phyloP scores from a whole-genome alignment of 129 eudicot genomes.

The Pittosporum tobira region DNA sequence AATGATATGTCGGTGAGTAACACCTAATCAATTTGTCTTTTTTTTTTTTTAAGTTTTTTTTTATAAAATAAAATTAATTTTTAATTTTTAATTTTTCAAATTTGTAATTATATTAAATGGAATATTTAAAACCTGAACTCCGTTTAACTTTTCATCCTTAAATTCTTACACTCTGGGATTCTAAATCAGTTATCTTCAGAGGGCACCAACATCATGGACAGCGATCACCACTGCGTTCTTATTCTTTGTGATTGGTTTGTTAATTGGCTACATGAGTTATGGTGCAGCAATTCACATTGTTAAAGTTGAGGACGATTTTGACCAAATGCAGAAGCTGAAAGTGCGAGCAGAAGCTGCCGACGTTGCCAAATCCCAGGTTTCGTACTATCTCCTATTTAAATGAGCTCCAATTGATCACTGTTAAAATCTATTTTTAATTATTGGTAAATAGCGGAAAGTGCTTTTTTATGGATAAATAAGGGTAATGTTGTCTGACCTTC shows the following conservation, averaged over 20 bases:
- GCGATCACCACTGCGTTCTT: conserved; percentile 36
- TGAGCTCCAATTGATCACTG: neutral
- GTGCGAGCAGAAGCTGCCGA: conserved; percentile 88
- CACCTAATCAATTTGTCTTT: too few species aligned
- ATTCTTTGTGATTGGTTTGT: conserved; percentile 40
- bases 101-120: too few species aligned
- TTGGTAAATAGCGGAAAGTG: too few species aligned
- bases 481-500: too few species aligned
- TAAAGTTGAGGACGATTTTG: conserved; percentile 63
- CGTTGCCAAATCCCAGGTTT: conserved; percentile 86
- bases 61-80: neutral
- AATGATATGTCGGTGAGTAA: conserved; percentile 63
- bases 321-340: conserved; percentile 57
- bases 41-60: too few species aligned
- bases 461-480: too few species aligned
- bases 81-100: too few species aligned
- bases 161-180: neutral
- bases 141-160: neutral
- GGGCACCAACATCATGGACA: conserved; percentile 49
- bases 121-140: too few species aligned
- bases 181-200: conserved; percentile 48
- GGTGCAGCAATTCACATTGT: conserved; percentile 54
- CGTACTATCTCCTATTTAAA: neutral
- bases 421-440: too few species aligned
- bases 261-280: conserved; percentile 52